Evolutionary conservation across 2,329 filamentous ascomycete species (phyloP).

Genomic region (Trichophyton mentagrophytes): DNA sequence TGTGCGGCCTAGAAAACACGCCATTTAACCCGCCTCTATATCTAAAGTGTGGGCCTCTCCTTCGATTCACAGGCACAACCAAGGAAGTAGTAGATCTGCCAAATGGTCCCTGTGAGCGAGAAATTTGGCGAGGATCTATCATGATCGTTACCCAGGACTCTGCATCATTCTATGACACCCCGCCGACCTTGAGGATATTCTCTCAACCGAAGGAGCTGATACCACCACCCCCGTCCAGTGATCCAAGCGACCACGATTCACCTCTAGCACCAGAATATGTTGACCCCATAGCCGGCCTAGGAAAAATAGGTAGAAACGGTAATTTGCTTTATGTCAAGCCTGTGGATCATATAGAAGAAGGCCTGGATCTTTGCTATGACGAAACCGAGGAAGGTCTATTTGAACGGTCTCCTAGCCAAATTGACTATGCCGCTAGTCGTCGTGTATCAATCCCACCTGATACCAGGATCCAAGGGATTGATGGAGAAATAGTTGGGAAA

Average conservation of each 20-base stretch:
- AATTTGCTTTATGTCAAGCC: constrained; percentile 79
- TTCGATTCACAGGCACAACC: constrained; percentile 83
- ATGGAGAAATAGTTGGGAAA: constrained; percentile 70
- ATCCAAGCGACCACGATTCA: constrained; percentile 47
- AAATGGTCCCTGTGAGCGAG: constrained; percentile 42
- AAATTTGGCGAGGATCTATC: constrained; percentile 84
- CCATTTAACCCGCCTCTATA: constrained; percentile 73
- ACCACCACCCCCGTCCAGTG: constrained; percentile 55
- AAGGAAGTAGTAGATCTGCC: constrained; percentile 26
- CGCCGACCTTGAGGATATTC: constrained; percentile 70
- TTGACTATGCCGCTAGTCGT: constrained; percentile 29
- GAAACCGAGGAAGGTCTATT: constrained; percentile 77
- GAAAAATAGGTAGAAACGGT: constrained; percentile 72
- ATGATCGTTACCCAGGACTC: constrained; percentile 90
- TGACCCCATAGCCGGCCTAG: constrained; percentile 76
- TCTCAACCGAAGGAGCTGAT: constrained; percentile 73
- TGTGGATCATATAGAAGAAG: constrained; percentile 72
- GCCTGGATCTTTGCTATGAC: constrained; percentile 60
- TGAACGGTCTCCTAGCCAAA: constrained; percentile 45
- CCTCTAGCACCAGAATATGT: constrained; percentile 63
- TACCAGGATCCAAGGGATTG: constrained; percentile 36
- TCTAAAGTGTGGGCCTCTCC: constrained; percentile 76
- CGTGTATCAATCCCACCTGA: constrained; percentile 34
- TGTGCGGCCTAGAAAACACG: constrained; percentile 35
- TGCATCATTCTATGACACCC: constrained; percentile 67